A percentile compares a stretch with the other conserved stretches of the same genome.
Evolutionary conservation across 192 early-diverging fungal genomes (phyloP).

Genomic region (Backusella psychrophila): DNA sequence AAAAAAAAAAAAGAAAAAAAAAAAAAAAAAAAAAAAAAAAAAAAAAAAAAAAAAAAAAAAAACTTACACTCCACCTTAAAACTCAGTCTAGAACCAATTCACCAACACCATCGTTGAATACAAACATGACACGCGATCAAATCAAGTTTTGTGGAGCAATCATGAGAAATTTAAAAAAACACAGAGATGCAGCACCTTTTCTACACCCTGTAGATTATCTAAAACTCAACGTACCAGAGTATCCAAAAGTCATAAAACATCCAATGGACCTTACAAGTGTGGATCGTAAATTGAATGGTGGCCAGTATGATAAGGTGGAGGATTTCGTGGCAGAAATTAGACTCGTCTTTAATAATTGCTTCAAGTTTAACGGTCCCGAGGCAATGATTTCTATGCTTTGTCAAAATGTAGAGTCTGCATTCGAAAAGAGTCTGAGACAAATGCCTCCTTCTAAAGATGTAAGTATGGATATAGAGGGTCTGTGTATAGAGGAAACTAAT

Average conservation of each 20-base stretch:
- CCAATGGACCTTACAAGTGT: constrained; percentile 84
- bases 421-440: constrained; percentile 66
- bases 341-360: constrained; percentile 79
- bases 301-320: constrained; percentile 61
- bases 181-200: constrained; percentile 86
- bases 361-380: constrained; percentile 76
- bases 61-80: not conserved
- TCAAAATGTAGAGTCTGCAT: constrained; percentile 65
- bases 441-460: constrained; percentile 64
- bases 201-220: constrained; percentile 78
- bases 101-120: constrained; percentile 28
- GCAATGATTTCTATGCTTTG: constrained; percentile 67
- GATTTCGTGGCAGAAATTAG: constrained; percentile 68
- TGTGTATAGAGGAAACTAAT: not conserved
- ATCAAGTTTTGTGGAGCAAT: constrained; percentile 79
- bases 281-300: constrained; percentile 61
- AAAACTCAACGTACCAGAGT: constrained; percentile 78
- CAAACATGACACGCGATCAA: constrained; percentile 74
- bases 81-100: constrained; percentile 17
- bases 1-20: too few species aligned
- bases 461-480: not conserved
- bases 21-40: not conserved
- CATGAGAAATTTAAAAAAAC: constrained; percentile 70
- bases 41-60: not conserved
- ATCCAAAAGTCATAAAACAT: constrained; percentile 64